Conservation (phyloP, 768 basidiomycete genomes). For the Roridomyces roridus region DNA sequence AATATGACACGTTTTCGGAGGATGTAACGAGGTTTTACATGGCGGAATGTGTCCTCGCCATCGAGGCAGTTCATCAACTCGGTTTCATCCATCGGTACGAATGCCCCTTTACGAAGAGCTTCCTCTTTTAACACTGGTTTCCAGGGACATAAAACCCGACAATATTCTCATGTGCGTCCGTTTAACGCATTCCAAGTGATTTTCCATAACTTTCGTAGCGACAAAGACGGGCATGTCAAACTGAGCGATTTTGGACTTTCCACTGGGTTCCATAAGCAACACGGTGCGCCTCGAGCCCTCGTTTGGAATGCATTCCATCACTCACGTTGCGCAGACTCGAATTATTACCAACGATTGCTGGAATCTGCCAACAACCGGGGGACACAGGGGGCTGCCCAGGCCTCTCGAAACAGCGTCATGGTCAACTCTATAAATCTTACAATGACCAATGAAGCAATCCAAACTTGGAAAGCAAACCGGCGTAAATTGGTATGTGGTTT, state of each 20-base stretch:
- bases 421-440: conserved; percentile 97
- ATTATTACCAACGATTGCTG: conserved; percentile 90
- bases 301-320: too few species aligned
- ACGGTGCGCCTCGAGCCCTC: conserved; percentile 44
- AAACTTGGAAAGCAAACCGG: conserved; percentile 98
- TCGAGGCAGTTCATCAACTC: conserved; percentile 95
- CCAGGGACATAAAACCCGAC: conserved; percentile 98
- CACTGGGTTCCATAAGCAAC: conserved; percentile 99
- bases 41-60: conserved; percentile 97
- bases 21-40: conserved; percentile 99
- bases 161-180: conserved; percentile 71
- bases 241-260: conserved; percentile 98
- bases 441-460: conserved; percentile 91
- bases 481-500: conserved; percentile 79
- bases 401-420: conserved; percentile 91
- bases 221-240: conserved; percentile 96
- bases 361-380: conserved; percentile 62
- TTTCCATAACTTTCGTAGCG: conserved; percentile 58
- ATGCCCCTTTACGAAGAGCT: conserved; percentile 1
- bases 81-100: conserved; percentile 95
- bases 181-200: neutral
- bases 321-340: conserved; percentile 56
- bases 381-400: conserved; percentile 47
- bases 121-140: conserved; percentile 1
- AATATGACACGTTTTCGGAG: conserved; percentile 98